These are phyloP conservation scores for Fusarium paranaense DNA, from an alignment of 2,329 filamentous ascomycete species.

Conservation along the genomic window DNA sequence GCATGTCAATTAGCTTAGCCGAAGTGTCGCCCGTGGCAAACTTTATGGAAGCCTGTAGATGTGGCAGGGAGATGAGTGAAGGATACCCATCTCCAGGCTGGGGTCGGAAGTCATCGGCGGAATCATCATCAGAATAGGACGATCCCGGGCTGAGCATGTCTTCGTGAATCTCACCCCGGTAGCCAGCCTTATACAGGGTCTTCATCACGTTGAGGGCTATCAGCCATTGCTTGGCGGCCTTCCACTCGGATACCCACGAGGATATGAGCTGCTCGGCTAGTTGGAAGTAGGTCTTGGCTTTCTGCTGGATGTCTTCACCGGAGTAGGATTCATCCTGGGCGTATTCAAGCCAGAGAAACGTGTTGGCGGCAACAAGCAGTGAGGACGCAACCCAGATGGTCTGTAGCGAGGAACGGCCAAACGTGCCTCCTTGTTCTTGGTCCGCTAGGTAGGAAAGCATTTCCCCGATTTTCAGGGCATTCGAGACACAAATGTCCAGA, in stretches of 20 bases:
- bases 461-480: constrained; percentile 29
- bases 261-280: neutral
- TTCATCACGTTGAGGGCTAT: constrained; percentile 37
- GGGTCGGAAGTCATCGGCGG: constrained; percentile 9
- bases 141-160: constrained; percentile 4
- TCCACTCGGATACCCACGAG: neutral
- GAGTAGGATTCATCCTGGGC: neutral
- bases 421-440: neutral
- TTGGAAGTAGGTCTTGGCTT: neutral
- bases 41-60: neutral
- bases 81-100: constrained; percentile 15
- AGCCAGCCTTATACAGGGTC: constrained; percentile 33
- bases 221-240: constrained; percentile 25
- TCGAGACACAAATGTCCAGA: constrained; percentile 33
- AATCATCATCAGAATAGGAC: neutral
- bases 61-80: neutral
- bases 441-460: constrained; percentile 28
- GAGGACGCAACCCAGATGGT: neutral
- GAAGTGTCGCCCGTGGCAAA: neutral
- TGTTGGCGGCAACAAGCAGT: neutral
- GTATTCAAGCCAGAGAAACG: neutral
- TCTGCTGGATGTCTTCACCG: neutral
- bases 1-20: neutral
- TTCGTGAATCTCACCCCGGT: constrained; percentile 8
- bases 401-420: neutral